These are phyloP conservation scores for Gymnopilus dilepis DNA, from an alignment of 768 basidiomycete genomes.

Conservation along the genomic window DNA sequence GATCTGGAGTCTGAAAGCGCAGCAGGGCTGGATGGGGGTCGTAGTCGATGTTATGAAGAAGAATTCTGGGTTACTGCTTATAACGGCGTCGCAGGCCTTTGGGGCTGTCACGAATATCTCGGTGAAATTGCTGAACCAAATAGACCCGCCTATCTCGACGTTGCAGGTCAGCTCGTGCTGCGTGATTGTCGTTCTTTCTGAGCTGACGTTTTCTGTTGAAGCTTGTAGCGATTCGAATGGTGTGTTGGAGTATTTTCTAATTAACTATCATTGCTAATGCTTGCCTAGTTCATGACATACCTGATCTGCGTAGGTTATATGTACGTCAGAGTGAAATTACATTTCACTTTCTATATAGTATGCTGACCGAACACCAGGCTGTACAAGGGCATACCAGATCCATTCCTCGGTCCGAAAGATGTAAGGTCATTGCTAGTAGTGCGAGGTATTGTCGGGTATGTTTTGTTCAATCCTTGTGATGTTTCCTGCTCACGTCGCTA, in stretches of 20 bases:
- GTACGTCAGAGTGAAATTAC: conserved; percentile 27
- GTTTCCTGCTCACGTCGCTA: background rate
- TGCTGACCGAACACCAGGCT: conserved; percentile 6
- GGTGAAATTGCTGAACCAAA: conserved; percentile 64
- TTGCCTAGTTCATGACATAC: conserved; percentile 17
- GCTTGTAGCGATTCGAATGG: conserved; percentile 28
- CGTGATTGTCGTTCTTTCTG: too few relatives aligned
- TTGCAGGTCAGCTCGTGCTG: conserved; percentile 51
- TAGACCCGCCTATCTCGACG: conserved; percentile 63
- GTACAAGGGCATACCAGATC: conserved; percentile 41
- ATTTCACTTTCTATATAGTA: conserved; percentile 44
- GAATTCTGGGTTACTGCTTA: conserved; percentile 66
- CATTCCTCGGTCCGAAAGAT: conserved; percentile 71
- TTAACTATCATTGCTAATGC: too few relatives aligned
- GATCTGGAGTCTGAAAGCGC: background rate
- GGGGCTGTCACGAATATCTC: conserved; percentile 64
- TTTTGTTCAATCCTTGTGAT: background rate
- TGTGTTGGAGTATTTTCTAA: conserved; percentile 22
- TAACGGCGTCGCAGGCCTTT: conserved; percentile 62
- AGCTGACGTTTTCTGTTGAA: conserved; percentile 25
- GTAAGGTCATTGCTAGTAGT: conserved; percentile 60
- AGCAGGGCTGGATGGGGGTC: background rate
- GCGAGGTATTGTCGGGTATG: conserved; percentile 71
- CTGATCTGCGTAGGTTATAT: conserved; percentile 60
- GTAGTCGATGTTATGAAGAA: conserved; percentile 5